Evolutionary conservation across 257 asterid genomes (phyloP), one percentile per base, ranked within the genome.

Genomic region (Anisodus tanguticus): DNA sequence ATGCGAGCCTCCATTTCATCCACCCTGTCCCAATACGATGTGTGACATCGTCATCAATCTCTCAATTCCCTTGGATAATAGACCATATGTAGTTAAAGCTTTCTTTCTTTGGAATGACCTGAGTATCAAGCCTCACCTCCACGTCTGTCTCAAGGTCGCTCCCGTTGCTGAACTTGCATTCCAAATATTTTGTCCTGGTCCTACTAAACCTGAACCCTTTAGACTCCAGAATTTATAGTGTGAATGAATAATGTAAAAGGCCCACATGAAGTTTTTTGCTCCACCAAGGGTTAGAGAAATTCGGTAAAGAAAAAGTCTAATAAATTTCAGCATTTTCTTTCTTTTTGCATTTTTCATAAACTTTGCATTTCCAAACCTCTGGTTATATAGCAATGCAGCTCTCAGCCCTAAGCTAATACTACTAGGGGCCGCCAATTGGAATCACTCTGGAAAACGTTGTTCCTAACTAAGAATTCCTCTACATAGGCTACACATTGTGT

Each of bases 321-420:
- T 19, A 69, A 10, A 69, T 39, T 41, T 41, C 77, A 16, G 77
- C 13, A 69, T 69, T 39, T 69, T 62, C 37, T 62, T 62, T 67
- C 74, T 67, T 67, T 11, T 67, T 74, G 60, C 10, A 19, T 1
- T 74, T 26, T 41, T 74, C 19, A 51, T 22, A 3, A 49, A 74
- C 60, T 5, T 49, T 1, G 78, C 16, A 69, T 69, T 41, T 41
- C 15, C 55, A 69, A 54, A 41, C 41, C 31, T 16, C 78, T 41
- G 55, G 31, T 69, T 41, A 41, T 69, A 41, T 8, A 69, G 78
- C 15, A 69, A 69, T 8, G 78, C 55, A 69, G 78, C 78, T 41
- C 41, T 41, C 15, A 19, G 2, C 15, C 78, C 78, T 69, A 69
- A 0, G 15, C 67, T 69, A 69, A 17, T 69, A 69, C 31, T 8